Conservation (phyloP, 2,329 filamentous ascomycete species). For the Zymoseptoria pseudotritici region DNA sequence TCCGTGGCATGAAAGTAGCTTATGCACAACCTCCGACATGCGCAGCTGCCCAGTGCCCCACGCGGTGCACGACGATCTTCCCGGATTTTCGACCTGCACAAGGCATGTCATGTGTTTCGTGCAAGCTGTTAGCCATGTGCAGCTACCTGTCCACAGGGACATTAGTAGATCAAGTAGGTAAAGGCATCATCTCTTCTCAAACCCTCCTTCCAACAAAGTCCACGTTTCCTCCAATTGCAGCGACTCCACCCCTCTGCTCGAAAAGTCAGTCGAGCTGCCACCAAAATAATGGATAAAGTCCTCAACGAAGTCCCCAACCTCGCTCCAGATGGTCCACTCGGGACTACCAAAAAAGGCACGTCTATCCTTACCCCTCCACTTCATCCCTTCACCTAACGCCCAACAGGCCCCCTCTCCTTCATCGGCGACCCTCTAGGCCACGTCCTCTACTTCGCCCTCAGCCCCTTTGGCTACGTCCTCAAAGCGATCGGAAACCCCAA, state of each 20-base stretch:
- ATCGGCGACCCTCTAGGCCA: conserved; percentile 30
- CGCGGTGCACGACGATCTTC: not conserved
- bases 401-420: conserved; percentile 25
- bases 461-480: conserved; percentile 25
- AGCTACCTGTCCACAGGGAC: not conserved
- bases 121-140: not conserved
- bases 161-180: not conserved
- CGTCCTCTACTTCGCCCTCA: conserved; percentile 26
- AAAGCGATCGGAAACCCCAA: conserved; percentile 24
- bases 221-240: no score
- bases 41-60: not conserved
- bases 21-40: not conserved
- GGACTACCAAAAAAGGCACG: conserved; percentile 18
- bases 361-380: not conserved
- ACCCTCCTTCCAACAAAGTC: no score
- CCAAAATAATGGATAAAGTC: conserved; percentile 7
- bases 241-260: no score
- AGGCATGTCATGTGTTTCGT: not conserved
- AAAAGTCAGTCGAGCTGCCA: no score
- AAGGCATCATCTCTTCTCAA: not conserved
- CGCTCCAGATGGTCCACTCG: conserved; percentile 21
- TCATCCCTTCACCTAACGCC: not conserved
- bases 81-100: not conserved
- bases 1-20: not conserved
- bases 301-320: conserved; percentile 20